These are phyloP conservation scores for Hygrophorus pudorinus DNA, from an alignment of 768 basidiomycete genomes.

Conservation along the genomic window DNA sequence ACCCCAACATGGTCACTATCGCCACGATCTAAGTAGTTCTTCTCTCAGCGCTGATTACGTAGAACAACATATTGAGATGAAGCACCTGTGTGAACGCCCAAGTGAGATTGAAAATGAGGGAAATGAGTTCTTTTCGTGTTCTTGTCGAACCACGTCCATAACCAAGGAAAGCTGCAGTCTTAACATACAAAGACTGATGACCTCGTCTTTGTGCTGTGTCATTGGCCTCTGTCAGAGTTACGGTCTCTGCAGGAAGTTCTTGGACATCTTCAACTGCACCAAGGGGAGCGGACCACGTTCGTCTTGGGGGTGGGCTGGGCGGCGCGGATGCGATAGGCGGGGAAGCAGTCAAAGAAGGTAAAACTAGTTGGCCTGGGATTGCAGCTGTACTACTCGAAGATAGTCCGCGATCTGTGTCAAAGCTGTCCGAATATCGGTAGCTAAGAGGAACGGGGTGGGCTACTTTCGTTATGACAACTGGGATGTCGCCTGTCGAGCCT, in stretches of 20 bases:
- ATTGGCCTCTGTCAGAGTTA: neutral
- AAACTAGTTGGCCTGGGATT: neutral
- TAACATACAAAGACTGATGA: slow-evolving; percentile 11
- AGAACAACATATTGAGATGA: slow-evolving; percentile 3
- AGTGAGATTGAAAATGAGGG: slow-evolving; percentile 32
- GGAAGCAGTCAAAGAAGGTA: neutral
- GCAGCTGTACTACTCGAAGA: neutral
- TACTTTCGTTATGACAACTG: slow-evolving; percentile 11
- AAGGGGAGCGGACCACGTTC: neutral
- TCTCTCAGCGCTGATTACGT: slow-evolving; percentile 3
- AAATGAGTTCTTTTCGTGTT: slow-evolving; percentile 38
- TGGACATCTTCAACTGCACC: neutral
- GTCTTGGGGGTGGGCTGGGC: neutral
- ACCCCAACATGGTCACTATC: slow-evolving; percentile 36
- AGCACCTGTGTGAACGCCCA: slow-evolving; percentile 42
- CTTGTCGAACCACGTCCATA: slow-evolving; percentile 40
- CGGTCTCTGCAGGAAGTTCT: slow-evolving; percentile 8
- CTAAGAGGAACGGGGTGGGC: slow-evolving; percentile 15
- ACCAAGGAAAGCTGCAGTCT: slow-evolving; percentile 33
- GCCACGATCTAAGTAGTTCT: slow-evolving; percentile 32
- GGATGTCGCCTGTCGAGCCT: slow-evolving; percentile 31
- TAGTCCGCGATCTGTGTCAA: neutral
- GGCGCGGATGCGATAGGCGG: neutral
- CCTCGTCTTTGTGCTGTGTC: slow-evolving; percentile 14
- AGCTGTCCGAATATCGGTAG: slow-evolving; percentile 13